Percentiles rank a stretch among this genome's conserved stretches.
Conservation (phyloP, 2,329 filamentous ascomycete species). For the Magnaporthales sp. region DNA sequence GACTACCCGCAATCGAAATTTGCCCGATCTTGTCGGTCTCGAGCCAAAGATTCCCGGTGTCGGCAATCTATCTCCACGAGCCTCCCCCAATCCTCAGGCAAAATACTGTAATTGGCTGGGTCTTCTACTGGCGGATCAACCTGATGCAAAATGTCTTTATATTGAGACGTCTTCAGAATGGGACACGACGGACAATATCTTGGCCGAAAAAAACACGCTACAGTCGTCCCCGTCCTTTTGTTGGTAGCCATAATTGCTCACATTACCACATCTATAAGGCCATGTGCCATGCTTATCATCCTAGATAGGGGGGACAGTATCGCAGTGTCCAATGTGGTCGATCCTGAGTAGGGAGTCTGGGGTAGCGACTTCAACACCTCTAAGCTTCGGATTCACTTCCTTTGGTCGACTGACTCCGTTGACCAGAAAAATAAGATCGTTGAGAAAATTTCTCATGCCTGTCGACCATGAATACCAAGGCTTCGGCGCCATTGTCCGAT, state of each 20-base stretch:
- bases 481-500: background rate
- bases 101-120: background rate
- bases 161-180: background rate
- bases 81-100: background rate
- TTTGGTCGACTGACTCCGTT: background rate
- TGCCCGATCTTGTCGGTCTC: background rate
- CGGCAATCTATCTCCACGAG: background rate
- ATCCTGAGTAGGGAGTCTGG: background rate
- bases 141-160: background rate
- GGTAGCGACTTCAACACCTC: background rate
- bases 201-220: background rate
- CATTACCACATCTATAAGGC: background rate
- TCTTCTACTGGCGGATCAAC: background rate
- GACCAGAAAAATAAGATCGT: background rate
- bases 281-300: background rate
- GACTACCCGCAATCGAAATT: no score
- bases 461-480: background rate
- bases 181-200: background rate
- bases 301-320: background rate
- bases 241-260: background rate
- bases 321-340: background rate
- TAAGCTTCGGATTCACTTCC: background rate
- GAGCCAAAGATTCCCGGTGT: background rate
- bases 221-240: background rate
- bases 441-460: background rate